Percentiles rank a stretch among this genome's conserved stretches.
These are phyloP conservation scores for Penicillium brasilianum DNA, from an alignment of 2,329 filamentous ascomycete species.

Conservation along the genomic window DNA sequence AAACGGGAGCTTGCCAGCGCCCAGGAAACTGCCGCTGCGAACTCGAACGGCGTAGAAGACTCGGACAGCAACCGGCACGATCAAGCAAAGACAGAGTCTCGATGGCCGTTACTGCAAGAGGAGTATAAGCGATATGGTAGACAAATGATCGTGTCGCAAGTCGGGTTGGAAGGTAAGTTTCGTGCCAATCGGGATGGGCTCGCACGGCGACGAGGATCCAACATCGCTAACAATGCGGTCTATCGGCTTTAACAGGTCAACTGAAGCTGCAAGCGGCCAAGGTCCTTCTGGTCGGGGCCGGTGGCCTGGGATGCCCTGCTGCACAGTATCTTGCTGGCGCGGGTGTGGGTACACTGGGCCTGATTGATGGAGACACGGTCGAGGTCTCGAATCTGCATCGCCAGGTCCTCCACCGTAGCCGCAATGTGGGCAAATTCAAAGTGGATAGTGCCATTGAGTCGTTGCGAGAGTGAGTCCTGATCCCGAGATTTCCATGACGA, in stretches of 20 bases:
- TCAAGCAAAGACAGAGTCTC: constrained; percentile 29
- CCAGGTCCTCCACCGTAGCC: constrained; percentile 79
- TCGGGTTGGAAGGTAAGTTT: constrained; percentile 73
- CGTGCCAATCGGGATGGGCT: background rate
- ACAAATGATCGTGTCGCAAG: constrained; percentile 83
- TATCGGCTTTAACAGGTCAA: constrained; percentile 64
- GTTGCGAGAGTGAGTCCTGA: constrained; percentile 56
- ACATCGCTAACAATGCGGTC: background rate
- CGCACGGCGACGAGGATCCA: background rate
- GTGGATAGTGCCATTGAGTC: constrained; percentile 75
- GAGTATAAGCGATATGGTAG: constrained; percentile 89
- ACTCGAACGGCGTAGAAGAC: constrained; percentile 17
- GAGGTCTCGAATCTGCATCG: constrained; percentile 91
- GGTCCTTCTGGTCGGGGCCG: constrained; percentile 83
- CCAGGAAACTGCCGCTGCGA: constrained; percentile 34
- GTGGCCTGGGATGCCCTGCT: constrained; percentile 89
- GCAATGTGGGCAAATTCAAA: constrained; percentile 74
- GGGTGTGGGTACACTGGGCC: constrained; percentile 79
- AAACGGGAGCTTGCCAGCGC: constrained; percentile 43
- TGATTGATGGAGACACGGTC: constrained; percentile 87
- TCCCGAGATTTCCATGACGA: background rate
- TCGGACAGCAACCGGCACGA: constrained; percentile 2
- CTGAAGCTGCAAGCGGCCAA: constrained; percentile 70
- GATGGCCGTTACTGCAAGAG: constrained; percentile 71
- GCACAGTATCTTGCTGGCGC: constrained; percentile 91